Evolutionary conservation across 2,329 filamentous ascomycete species (phyloP), one percentile per base, ranked within the genome.

Genomic region (Colletotrichum neosansevieriae): DNA sequence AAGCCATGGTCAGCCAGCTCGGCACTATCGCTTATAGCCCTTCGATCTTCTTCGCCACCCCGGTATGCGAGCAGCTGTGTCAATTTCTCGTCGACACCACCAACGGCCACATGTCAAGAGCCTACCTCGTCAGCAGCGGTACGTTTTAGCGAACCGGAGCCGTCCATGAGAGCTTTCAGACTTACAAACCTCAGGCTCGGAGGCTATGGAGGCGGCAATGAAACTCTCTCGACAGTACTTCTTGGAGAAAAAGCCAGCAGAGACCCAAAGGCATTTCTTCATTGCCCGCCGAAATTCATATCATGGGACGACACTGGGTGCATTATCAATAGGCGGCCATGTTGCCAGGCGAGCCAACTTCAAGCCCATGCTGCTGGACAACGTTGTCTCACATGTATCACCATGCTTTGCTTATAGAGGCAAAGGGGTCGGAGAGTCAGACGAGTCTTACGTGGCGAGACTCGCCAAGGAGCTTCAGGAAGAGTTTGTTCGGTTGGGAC

Each of bases 221-320:
- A 87, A 87, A 64, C 74, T 85, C 10, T 82, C 83, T 0, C 72
- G 82, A 6, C 84, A 87, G 73, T 87, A 83, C 62, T 83, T 79
- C 58, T 73, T 82, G 6, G 84, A 85, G 63, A 66, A 74, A 2
- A 70, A 75, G 2, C 77, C 79, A 0, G 79, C 86, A 0, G 84
- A 92, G 71, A 82, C 84, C 2, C 76, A 83, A 44, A 84, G 91
- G n/a, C 83, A 79, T 0, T 82, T 84, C 11, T 93, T 93, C 76
- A 92, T 94, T 72, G 85, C 89, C 4, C 85, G 92, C 13, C 78
- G 85, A 40, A 84, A 88, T 47, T 92, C 90, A 4, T 94, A 92
- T 72, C 92, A 94, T 71, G 92, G 92, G 9, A 89, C 84, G 4
- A 94, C 91, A 0, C 78, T 94, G 0, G 91, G 91, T 0, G 84